A percentile compares a stretch with the other conserved stretches of the same genome.
These are phyloP conservation scores for Pseudogymnoascus sp. DNA, from an alignment of 2,329 filamentous ascomycete genomes.

Conservation along the genomic window DNA sequence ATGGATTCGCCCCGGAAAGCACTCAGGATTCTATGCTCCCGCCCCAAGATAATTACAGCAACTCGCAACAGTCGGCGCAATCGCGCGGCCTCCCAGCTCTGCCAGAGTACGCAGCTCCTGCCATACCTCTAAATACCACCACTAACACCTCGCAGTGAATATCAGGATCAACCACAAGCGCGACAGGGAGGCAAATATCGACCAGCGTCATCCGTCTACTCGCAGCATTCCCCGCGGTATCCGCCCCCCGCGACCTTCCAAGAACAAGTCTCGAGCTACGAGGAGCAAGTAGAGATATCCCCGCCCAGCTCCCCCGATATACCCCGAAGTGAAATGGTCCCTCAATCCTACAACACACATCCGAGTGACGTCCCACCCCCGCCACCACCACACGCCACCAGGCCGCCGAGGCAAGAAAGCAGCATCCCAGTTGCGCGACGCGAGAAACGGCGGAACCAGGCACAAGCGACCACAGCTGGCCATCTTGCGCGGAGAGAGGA, in stretches of 20 bases:
- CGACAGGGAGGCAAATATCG: constrained; percentile 31
- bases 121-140: not conserved
- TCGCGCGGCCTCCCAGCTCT: constrained; percentile 30
- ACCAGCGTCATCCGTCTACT: constrained; percentile 54
- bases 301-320: constrained; percentile 36
- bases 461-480: constrained; percentile 13
- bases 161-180: constrained; percentile 14
- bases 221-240: constrained; percentile 40
- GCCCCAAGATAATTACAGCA: constrained; percentile 12
- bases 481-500: constrained; percentile 4
- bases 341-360: not conserved
- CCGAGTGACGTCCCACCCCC: not conserved
- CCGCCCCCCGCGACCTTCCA: constrained; percentile 13
- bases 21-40: not conserved
- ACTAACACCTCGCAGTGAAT: constrained; percentile 11
- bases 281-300: constrained; percentile 30
- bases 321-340: not conserved
- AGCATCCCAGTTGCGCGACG: constrained; percentile 27
- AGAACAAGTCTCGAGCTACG: constrained; percentile 7
- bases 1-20: not conserved
- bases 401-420: constrained; percentile 18
- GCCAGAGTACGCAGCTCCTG: constrained; percentile 29
- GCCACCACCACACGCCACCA: constrained; percentile 9
- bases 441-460: constrained; percentile 26
- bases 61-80: constrained; percentile 16